Conservation (phyloP, 129 eudicot species). For the Logfia minima region DNA sequence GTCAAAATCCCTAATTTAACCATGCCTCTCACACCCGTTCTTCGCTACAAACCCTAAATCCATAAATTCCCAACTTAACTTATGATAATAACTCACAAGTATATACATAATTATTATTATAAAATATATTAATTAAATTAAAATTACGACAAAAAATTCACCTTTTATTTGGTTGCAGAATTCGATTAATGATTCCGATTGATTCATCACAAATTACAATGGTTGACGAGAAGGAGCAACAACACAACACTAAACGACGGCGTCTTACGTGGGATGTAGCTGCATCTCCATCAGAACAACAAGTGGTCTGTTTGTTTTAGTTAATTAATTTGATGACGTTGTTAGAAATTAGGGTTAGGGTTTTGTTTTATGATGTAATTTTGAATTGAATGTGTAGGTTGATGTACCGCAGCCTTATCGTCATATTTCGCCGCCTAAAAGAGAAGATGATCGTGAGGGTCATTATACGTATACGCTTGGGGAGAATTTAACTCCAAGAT, state of each 20-base stretch:
- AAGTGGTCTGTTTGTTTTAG: slow-evolving; percentile 37
- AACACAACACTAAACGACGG: slow-evolving; percentile 58
- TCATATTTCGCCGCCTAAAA: slow-evolving; percentile 66
- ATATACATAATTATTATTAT: background rate
- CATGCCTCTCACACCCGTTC: background rate
- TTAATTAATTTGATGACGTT: background rate
- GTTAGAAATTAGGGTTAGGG: slow-evolving; percentile 4
- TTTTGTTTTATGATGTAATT: slow-evolving; percentile 18
- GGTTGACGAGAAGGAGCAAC: slow-evolving; percentile 46
- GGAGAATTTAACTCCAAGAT: slow-evolving; percentile 85
- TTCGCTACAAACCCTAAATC: slow-evolving; percentile 36
- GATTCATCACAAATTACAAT: slow-evolving; percentile 28
- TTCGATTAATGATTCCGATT: slow-evolving; percentile 37
- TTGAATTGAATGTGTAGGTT: slow-evolving; percentile 23
- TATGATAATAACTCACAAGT: background rate
- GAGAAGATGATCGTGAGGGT: slow-evolving; percentile 80
- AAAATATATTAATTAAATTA: slow-evolving; percentile 4
- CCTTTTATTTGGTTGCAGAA: slow-evolving; percentile 33
- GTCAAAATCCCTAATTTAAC: slow-evolving; percentile 21
- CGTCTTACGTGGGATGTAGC: slow-evolving; percentile 70
- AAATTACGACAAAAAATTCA: background rate
- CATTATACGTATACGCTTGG: slow-evolving; percentile 76
- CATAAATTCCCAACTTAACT: background rate
- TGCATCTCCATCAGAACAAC: slow-evolving; percentile 43
- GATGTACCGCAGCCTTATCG: slow-evolving; percentile 38